These are phyloP conservation scores for Cutaneotrichosporon sp. DNA, from an alignment of 1,284 basidiomycete species.

Conservation along the genomic window DNA sequence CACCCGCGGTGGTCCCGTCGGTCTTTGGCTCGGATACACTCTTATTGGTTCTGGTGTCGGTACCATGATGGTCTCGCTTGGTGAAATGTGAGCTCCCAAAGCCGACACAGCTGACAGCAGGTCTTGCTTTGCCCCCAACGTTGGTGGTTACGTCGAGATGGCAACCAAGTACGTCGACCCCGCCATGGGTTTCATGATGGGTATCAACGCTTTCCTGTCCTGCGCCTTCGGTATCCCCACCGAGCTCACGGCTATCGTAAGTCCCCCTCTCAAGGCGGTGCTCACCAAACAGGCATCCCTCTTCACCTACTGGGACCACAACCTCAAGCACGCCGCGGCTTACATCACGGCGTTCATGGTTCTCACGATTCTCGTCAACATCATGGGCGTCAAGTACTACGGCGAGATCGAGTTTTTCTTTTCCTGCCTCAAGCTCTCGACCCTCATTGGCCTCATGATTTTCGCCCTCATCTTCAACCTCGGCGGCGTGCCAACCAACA, in stretches of 20 bases:
- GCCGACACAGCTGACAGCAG: conserved; percentile 1
- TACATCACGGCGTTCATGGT: conserved; percentile 25
- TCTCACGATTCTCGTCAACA: conserved; percentile 17
- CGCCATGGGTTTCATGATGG: conserved; percentile 55
- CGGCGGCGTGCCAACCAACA: conserved; percentile 64
- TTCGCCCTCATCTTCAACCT: conserved; percentile 68
- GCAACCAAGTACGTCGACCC: conserved; percentile 59
- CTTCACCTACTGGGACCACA: conserved; percentile 71
- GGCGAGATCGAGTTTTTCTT: conserved; percentile 57
- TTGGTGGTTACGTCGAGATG: conserved; percentile 29
- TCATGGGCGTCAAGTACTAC: conserved; percentile 32
- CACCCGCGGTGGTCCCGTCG: conserved; percentile 52
- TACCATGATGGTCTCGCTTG: conserved; percentile 23
- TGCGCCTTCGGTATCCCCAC: conserved; percentile 54
- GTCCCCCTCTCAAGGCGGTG: background rate
- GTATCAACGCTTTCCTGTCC: conserved; percentile 65
- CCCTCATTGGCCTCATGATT: conserved; percentile 58
- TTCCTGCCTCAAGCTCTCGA: conserved; percentile 66
- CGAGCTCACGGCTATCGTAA: conserved; percentile 68
- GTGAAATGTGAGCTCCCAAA: conserved; percentile 17
- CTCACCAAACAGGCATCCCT: conserved; percentile 57
- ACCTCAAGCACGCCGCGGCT: conserved; percentile 15
- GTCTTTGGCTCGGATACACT: conserved; percentile 40
- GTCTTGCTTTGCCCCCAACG: conserved; percentile 26
- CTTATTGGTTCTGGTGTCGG: conserved; percentile 27